A percentile compares a stretch with the other conserved stretches of the same genome.
Evolutionary conservation across 2,329 filamentous ascomycete species (phyloP).

Genomic region (Aphanocladium album): DNA sequence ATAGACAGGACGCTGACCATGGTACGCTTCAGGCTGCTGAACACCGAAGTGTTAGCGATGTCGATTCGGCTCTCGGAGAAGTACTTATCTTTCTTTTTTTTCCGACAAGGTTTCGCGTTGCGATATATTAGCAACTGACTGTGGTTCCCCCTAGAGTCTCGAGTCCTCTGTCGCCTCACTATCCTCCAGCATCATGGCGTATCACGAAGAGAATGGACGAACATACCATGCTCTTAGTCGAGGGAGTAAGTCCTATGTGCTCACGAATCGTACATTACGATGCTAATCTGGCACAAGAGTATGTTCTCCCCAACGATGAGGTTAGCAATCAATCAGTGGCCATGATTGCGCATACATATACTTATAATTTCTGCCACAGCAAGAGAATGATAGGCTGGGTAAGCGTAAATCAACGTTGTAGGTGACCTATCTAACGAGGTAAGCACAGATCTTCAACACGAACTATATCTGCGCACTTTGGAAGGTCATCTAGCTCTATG

Average conservation of each 20-base stretch:
- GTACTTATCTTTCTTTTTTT: no score
- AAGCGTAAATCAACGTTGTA: neutral
- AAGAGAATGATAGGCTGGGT: neutral
- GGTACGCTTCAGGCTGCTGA: neutral
- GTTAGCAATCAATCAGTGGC: neutral
- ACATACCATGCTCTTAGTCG: conserved; percentile 32
- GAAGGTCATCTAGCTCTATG: conserved; percentile 25
- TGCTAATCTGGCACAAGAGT: neutral
- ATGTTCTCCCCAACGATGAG: neutral
- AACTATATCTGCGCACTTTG: conserved; percentile 29
- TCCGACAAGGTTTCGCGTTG: no score
- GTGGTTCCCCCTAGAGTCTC: conserved; percentile 14
- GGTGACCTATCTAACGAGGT: neutral
- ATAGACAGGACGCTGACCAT: no score
- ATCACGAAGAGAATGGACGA: conserved; percentile 33
- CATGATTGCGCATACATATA: no score
- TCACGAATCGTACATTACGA: conserved; percentile 17
- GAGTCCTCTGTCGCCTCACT: conserved; percentile 27
- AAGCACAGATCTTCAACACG: conserved; percentile 26
- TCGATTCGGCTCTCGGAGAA: conserved; percentile 22
- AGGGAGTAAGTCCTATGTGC: conserved; percentile 21
- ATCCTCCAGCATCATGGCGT: conserved; percentile 30
- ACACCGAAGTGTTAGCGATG: conserved; percentile 15
- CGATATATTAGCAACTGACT: no score
- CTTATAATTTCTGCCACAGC: no score